Evolutionary conservation across 1,284 basidiomycete genomes (phyloP).

Genomic region (Chondrostereum purpureum): DNA sequence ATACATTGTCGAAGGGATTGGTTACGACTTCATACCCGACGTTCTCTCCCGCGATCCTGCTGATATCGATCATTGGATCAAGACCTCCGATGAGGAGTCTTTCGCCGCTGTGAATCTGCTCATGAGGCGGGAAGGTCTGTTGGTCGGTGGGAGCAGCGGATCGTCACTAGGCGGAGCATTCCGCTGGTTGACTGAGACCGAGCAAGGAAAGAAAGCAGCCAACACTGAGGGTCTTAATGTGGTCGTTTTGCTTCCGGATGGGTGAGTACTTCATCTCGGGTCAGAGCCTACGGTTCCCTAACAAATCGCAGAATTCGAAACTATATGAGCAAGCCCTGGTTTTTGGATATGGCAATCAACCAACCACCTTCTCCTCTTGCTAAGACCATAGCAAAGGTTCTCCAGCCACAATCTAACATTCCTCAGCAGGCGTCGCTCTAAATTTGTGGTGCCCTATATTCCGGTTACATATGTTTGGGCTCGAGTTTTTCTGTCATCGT

Average conservation of each 20-base stretch:
- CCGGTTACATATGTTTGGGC: too few relatives aligned
- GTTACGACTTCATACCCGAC: constrained; percentile 87
- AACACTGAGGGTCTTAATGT: constrained; percentile 77
- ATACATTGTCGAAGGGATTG: constrained; percentile 92
- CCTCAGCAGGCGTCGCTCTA: too few relatives aligned
- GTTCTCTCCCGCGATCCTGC: constrained; percentile 57
- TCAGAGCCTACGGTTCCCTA: constrained; percentile 1
- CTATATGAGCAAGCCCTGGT: constrained; percentile 94
- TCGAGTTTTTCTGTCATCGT: too few relatives aligned
- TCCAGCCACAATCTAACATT: too few relatives aligned
- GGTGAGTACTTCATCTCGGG: constrained; percentile 43
- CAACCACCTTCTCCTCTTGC: constrained; percentile 47
- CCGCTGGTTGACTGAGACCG: constrained; percentile 65
- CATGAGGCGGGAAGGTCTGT: constrained; percentile 85
- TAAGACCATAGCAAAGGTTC: constrained; percentile 39
- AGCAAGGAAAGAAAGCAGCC: constrained; percentile 64
- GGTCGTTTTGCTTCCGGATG: constrained; percentile 85
- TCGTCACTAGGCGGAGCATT: constrained; percentile 78
- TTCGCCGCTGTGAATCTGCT: constrained; percentile 72
- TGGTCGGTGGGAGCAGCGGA: constrained; percentile 91
- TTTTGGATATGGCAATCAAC: constrained; percentile 59
- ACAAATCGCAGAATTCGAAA: constrained; percentile 72
- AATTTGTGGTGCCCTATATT: too few relatives aligned
- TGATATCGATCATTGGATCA: constrained; percentile 76
- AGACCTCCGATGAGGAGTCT: constrained; percentile 78